Evolutionary conservation across 208 protist genomes (phyloP).

Genomic region (Trichomonas gallinae): DNA sequence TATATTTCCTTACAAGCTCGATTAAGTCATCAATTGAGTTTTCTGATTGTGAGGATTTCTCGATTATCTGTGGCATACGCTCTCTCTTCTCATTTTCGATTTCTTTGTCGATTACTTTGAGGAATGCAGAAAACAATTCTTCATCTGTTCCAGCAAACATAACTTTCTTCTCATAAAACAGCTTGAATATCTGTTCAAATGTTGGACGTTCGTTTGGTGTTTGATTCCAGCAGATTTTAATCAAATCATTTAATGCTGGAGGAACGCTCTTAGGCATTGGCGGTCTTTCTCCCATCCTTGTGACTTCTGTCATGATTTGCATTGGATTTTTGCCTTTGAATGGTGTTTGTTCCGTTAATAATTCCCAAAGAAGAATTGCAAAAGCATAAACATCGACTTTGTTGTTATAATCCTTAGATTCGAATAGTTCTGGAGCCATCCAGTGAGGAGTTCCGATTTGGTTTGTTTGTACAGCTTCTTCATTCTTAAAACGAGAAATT

Average conservation of each 20-base stretch:
- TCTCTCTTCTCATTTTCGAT: not conserved
- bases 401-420: not conserved
- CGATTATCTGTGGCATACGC: not conserved
- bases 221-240: not conserved
- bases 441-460: constrained; percentile 13
- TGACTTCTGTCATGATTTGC: not conserved
- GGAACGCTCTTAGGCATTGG: not conserved
- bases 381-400: constrained; percentile 9
- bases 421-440: constrained; percentile 23
- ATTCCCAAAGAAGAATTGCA: not conserved
- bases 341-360: not conserved
- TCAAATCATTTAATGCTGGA: not conserved
- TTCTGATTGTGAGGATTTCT: not conserved
- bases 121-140: not conserved
- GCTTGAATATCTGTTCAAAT: not conserved
- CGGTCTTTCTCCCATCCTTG: not conserved
- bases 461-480: not conserved
- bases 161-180: not conserved
- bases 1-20: not conserved
- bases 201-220: not conserved
- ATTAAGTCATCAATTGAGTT: not conserved
- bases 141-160: not conserved
- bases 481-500: not conserved
- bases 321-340: not conserved
- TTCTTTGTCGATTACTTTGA: not conserved